These are phyloP conservation scores for Gossypium mustelinum DNA, from an alignment of 345 rosid genomes.

Conservation along the genomic window DNA sequence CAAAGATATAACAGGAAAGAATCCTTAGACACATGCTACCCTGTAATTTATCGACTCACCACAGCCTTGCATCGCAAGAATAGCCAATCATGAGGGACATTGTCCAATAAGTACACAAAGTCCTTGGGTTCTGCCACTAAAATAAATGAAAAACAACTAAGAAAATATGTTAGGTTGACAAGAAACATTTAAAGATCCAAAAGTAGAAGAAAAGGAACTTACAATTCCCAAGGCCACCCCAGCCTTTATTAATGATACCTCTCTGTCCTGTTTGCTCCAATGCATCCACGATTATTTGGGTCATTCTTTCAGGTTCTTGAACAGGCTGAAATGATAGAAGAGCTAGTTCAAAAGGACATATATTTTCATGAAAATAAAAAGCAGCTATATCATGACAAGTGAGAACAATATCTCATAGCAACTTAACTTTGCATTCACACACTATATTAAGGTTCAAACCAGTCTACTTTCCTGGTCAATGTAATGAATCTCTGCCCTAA, in stretches of 20 bases:
- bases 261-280: slow-evolving; percentile 53
- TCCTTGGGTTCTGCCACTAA: slow-evolving; percentile 94
- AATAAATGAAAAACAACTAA: slow-evolving; percentile 23
- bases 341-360: background rate
- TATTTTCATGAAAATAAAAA: background rate
- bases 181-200: background rate
- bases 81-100: slow-evolving; percentile 96
- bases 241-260: slow-evolving; percentile 92
- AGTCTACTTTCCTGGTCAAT: background rate
- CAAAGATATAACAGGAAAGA: background rate
- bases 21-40: background rate
- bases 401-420: background rate
- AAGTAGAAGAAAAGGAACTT: slow-evolving; percentile 19
- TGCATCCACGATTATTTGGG: slow-evolving; percentile 49
- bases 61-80: slow-evolving; percentile 98
- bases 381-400: background rate
- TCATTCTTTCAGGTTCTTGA: slow-evolving; percentile 64
- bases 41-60: slow-evolving; percentile 47
- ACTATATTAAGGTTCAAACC: background rate
- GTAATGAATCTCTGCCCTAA: background rate
- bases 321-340: slow-evolving; percentile 45
- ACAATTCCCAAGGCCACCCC: slow-evolving; percentile 83
- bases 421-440: background rate
- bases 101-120: slow-evolving; percentile 75
- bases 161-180: slow-evolving; percentile 1